These are phyloP conservation scores for Nemophila menziesii DNA, from an alignment of 257 asterid genomes.

Conservation along the genomic window DNA sequence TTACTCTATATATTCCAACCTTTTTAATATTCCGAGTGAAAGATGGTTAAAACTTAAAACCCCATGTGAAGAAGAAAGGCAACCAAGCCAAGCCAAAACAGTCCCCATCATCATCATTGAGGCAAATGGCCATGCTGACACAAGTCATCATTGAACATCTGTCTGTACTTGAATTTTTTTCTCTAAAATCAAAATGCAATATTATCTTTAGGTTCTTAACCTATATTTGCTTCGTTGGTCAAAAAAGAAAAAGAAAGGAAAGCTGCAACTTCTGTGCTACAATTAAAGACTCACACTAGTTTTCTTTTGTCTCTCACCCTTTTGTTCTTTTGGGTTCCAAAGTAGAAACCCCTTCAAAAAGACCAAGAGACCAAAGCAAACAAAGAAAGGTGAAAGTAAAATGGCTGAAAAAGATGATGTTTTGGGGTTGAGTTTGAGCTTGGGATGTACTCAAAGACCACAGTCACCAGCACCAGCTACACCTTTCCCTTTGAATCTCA, in stretches of 20 bases:
- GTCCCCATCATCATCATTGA: conserved; percentile 72
- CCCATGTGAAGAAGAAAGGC: conserved; percentile 1
- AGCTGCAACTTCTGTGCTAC: conserved; percentile 49
- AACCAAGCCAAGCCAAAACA: conserved; percentile 9
- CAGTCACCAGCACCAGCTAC: conserved; percentile 6
- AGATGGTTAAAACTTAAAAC: not conserved
- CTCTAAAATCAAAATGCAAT: not conserved
- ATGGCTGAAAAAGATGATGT: conserved; percentile 57
- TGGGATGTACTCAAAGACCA: conserved; percentile 29
- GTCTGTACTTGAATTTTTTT: not conserved
- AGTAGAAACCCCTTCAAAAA: not conserved
- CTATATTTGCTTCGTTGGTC: conserved; percentile 18
- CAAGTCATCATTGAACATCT: conserved; percentile 47
- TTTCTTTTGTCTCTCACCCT: conserved; percentile 61
- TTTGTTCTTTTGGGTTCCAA: conserved; percentile 9
- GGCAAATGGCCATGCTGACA: conserved; percentile 67
- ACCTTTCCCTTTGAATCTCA: conserved; percentile 40
- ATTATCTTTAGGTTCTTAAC: conserved; percentile 26
- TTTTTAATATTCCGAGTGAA: no score
- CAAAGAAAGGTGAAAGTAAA: conserved; percentile 1
- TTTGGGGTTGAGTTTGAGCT: conserved; percentile 53
- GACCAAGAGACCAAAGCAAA: conserved; percentile 8
- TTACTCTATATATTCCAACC: no score
- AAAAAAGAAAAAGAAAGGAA: conserved; percentile 15
- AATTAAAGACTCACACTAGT: conserved; percentile 40